phyloP scores from a whole-genome alignment of 495 filamentous ascomycete genomes.

The Neurospora africana region DNA sequence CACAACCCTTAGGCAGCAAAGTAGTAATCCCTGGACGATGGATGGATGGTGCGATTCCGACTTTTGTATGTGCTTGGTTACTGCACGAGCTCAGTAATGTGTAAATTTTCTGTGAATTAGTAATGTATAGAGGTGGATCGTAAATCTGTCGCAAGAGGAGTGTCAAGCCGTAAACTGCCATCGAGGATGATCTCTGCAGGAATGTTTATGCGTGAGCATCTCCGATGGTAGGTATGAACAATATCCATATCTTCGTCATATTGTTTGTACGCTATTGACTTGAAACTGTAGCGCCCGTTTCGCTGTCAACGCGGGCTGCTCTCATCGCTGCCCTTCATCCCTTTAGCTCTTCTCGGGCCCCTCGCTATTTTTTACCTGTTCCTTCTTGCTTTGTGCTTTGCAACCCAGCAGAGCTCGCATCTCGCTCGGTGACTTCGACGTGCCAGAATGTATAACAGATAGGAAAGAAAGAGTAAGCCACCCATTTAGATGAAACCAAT shows the following conservation, averaged over 20 bases:
- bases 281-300: neutral
- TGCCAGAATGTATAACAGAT: neutral
- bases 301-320: neutral
- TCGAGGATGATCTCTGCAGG: neutral
- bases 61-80: neutral
- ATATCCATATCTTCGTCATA: neutral
- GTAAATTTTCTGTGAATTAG: neutral
- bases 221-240: neutral
- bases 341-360: neutral
- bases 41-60: neutral
- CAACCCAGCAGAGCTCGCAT: neutral
- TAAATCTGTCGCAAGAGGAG: neutral
- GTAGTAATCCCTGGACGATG: neutral
- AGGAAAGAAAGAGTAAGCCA: neutral
- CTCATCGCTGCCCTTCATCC: neutral
- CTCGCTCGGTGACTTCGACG: neutral
- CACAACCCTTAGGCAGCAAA: neutral
- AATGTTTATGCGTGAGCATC: neutral
- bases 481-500: neutral
- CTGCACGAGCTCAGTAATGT: neutral
- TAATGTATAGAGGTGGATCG: neutral
- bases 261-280: neutral
- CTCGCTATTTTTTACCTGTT: neutral
- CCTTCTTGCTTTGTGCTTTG: neutral
- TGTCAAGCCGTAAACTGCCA: neutral